These are phyloP conservation scores for Albifimbria verrucaria DNA, from an alignment of 2,329 filamentous ascomycete species.

Conservation along the genomic window DNA sequence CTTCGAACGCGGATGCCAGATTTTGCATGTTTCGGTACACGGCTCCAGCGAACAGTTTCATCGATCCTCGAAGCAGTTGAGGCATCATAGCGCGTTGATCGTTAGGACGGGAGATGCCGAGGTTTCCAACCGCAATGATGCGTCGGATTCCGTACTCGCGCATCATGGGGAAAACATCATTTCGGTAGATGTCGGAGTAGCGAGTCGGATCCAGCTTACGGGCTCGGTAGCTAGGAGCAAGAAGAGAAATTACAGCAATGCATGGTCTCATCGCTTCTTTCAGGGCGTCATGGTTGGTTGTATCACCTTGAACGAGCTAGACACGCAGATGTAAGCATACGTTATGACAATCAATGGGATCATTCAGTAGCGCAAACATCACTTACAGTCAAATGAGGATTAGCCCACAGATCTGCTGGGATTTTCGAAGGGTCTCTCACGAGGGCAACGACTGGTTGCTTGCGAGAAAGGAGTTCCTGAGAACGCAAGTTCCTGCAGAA, in stretches of 20 bases:
- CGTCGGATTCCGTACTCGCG: background rate
- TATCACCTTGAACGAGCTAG: constrained; percentile 1
- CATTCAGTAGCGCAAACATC: too few species aligned
- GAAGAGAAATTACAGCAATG: background rate
- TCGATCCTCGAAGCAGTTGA: background rate
- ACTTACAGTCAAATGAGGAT: background rate
- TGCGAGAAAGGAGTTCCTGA: constrained; percentile 1
- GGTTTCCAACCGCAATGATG: constrained; percentile 1
- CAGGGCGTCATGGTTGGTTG: background rate
- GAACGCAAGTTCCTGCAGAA: background rate
- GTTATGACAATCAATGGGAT: background rate
- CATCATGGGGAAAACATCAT: constrained; percentile 2
- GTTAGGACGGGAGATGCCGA: constrained; percentile 1
- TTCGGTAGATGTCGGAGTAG: constrained; percentile 2
- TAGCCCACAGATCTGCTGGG: constrained; percentile 3
- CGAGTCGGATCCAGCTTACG: background rate
- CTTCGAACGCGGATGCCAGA: background rate
- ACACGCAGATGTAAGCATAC: background rate
- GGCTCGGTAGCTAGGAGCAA: background rate
- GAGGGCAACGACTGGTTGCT: constrained; percentile 1
- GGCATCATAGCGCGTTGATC: background rate
- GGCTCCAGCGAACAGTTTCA: background rate
- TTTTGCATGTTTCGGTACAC: constrained; percentile 2
- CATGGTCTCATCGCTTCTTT: background rate
- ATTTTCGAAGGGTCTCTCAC: background rate